Percentiles rank a stretch among this genome's conserved stretches.
Evolutionary conservation across 2,329 filamentous ascomycete species (phyloP).

Genomic region (Amesomyces nigricolor): DNA sequence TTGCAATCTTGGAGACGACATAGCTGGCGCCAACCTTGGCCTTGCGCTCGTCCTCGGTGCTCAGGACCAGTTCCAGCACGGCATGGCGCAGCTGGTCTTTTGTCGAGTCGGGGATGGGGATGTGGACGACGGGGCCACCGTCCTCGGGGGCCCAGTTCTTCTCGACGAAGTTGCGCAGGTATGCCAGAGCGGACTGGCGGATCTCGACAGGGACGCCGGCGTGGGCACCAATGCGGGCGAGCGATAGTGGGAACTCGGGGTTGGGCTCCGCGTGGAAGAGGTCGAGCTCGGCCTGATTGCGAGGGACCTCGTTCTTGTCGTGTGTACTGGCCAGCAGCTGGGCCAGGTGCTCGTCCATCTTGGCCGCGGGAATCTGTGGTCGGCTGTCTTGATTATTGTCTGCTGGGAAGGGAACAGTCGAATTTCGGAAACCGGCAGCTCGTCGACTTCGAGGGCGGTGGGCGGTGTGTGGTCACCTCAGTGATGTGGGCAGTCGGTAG

Average conservation of each 20-base stretch:
- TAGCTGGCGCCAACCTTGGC: slow-evolving; percentile 80
- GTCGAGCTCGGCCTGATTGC: slow-evolving; percentile 81
- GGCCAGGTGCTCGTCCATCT: slow-evolving; percentile 90
- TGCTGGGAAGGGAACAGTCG: neutral
- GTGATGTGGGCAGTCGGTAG: too few relatives aligned
- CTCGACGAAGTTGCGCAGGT: slow-evolving; percentile 77
- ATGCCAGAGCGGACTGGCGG: slow-evolving; percentile 76
- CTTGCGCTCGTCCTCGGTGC: slow-evolving; percentile 69
- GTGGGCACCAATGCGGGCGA: slow-evolving; percentile 77
- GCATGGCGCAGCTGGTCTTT: slow-evolving; percentile 68
- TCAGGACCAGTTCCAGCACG: slow-evolving; percentile 72
- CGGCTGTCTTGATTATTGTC: neutral
- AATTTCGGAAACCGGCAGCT: too few relatives aligned
- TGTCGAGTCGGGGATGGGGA: slow-evolving; percentile 65
- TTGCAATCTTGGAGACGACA: slow-evolving; percentile 88
- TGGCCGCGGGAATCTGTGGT: slow-evolving; percentile 23
- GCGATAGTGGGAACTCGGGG: slow-evolving; percentile 68
- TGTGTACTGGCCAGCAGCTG: slow-evolving; percentile 84
- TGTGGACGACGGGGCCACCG: slow-evolving; percentile 60
- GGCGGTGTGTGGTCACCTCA: too few relatives aligned
- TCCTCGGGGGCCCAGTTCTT: slow-evolving; percentile 75
- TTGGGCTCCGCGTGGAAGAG: slow-evolving; percentile 65
- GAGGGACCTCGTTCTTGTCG: slow-evolving; percentile 65
- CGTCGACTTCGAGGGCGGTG: too few relatives aligned
- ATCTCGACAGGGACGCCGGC: slow-evolving; percentile 65